phyloP scores from a whole-genome alignment of 768 basidiomycete species.

The Pholiota molesta region DNA sequence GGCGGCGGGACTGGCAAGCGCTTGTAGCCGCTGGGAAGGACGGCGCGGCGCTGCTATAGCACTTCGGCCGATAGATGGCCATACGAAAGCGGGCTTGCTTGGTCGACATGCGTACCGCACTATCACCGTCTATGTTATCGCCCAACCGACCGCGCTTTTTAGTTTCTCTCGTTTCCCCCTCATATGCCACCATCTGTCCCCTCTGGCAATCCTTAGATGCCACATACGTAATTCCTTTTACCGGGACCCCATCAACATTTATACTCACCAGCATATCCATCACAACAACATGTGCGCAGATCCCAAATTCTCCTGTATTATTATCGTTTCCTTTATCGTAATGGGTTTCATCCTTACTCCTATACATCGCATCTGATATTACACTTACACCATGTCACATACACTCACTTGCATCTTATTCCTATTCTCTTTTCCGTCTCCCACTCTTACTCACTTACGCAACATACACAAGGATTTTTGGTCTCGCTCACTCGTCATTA shows the following conservation, averaged over 20 bases:
- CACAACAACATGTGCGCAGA: background rate
- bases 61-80: background rate
- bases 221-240: background rate
- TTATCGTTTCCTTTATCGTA: background rate
- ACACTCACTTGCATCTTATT: background rate
- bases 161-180: no score
- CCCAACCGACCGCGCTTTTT: no score
- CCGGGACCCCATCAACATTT: background rate
- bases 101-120: no score
- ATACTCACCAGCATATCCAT: background rate
- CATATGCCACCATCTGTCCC: no score
- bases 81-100: no score
- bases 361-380: constrained; percentile 1
- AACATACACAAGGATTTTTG: background rate
- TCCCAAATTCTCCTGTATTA: background rate
- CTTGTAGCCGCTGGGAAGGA: constrained; percentile 71
- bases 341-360: background rate
- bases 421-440: background rate
- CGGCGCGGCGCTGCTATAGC: constrained; percentile 57
- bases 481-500: background rate
- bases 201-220: no score
- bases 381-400: background rate
- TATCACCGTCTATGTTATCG: no score
- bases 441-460: background rate
- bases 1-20: constrained; percentile 81